A percentile compares a stretch with the other conserved stretches of the same genome.
Evolutionary conservation across 2,329 filamentous ascomycete species (phyloP).

Genomic region (Venturia pyrina): DNA sequence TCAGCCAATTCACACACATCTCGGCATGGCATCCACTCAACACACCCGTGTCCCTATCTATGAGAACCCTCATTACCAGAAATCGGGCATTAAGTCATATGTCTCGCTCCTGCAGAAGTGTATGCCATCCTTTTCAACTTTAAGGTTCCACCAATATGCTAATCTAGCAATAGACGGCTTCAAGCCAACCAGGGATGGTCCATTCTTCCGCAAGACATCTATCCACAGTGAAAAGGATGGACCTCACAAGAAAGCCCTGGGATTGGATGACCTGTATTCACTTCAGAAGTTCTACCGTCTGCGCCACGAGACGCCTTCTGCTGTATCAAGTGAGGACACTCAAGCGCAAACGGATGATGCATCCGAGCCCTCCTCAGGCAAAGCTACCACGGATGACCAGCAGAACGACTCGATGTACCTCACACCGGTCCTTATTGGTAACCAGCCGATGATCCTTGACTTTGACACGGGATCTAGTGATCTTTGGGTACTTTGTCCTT

Average conservation of each 20-base stretch:
- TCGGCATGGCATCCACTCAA: background rate
- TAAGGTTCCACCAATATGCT: background rate
- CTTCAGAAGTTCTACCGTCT: constrained; percentile 22
- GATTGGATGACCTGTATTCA: background rate
- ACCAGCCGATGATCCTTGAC: constrained; percentile 49
- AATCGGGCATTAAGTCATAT: constrained; percentile 50
- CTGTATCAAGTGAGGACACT: background rate
- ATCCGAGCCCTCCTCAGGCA: constrained; percentile 21
- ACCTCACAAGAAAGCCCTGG: constrained; percentile 18
- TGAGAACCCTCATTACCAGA: constrained; percentile 20
- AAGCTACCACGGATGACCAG: constrained; percentile 51
- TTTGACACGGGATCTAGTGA: constrained; percentile 62
- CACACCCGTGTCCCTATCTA: constrained; percentile 9
- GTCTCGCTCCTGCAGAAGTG: constrained; percentile 51
- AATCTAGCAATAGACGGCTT: constrained; percentile 36
- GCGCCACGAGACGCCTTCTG: background rate
- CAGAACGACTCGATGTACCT: constrained; percentile 60
- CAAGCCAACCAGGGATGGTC: constrained; percentile 51
- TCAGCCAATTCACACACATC: background rate
- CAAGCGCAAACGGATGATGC: background rate
- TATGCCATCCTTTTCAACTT: constrained; percentile 12
- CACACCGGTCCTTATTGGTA: constrained; percentile 54
- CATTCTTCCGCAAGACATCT: constrained; percentile 40
- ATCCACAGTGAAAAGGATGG: constrained; percentile 33
- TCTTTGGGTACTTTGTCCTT: constrained; percentile 24